Evolutionary conservation across 805 yeast genomes (phyloP), one percentile per base, ranked within the genome.

Genomic region (Brettanomyces custersianus): DNA sequence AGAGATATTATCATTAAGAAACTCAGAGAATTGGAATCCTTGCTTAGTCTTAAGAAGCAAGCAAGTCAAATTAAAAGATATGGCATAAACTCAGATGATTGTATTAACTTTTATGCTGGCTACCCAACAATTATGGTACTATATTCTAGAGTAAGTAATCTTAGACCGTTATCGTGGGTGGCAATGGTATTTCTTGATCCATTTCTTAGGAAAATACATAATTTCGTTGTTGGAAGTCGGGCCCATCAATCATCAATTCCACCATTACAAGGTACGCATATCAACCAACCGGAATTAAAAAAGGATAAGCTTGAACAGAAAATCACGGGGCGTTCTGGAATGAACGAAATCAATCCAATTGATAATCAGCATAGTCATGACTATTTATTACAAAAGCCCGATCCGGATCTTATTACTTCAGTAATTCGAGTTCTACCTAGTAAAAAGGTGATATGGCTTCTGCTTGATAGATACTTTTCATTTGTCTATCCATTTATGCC

Each of bases 141-240:
- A 19, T 64, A 60, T 33, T 55, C 65, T 4, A 52, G 72, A 30
- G 52, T 66, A 22, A 60, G 62, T 40, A 65, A 66, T 44, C 68
- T 63, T 50, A 80, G 80, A 1, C 74, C 80, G 0, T 59, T 72
- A 24, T 52, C 77, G 1, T 68, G 75, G 67, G 43, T 68, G 4
- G 54, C 79, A 0, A 38, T 69, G 20, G 51, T 74, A 36, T 62
- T 63, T 36, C 70, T 63, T 41, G 82, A 76, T 51, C 58, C 55
- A 31, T 57, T 55, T 46, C 30, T 62, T 38, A 46, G 48, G 15
- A 53, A 60, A 2, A 41, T 63, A n/a, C 62, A 57, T 77, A 34
- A 33, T 23, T 46, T 45, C 37, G 41, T 51, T 5, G 19, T 48
- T 16, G 51, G 45, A 23, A n/a, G n/a, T n/a, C n/a, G n/a, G n/a